Evolutionary conservation across 2,329 filamentous ascomycete genomes (phyloP).

Genomic region (Diaporthe australafricana): DNA sequence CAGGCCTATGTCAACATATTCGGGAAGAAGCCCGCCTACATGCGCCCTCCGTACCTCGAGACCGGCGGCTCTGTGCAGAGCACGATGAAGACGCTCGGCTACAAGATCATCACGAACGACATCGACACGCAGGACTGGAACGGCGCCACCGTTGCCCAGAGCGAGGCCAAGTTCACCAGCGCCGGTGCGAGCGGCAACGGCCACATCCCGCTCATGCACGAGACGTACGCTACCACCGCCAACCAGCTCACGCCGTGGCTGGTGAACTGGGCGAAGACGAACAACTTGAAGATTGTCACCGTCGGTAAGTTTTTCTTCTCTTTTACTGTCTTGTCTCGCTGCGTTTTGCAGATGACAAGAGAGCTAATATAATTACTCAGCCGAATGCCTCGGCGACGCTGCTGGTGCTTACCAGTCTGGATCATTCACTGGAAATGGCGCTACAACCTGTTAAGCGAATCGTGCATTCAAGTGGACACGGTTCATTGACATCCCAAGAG

Average conservation of each 20-base stretch:
- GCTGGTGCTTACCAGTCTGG: no score
- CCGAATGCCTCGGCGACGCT: no score
- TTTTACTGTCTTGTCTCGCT: no score
- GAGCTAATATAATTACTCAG: no score
- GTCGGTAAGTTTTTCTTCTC: conserved; percentile 54
- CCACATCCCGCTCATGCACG: conserved; percentile 70
- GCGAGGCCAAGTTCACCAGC: conserved; percentile 63
- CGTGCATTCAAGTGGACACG: no score
- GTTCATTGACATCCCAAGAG: no score
- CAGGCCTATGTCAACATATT: conserved; percentile 63
- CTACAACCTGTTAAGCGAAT: no score
- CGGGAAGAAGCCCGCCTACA: conserved; percentile 60
- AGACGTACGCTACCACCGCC: conserved; percentile 63
- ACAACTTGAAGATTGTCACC: conserved; percentile 60
- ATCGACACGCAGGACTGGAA: conserved; percentile 73
- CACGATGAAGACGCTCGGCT: conserved; percentile 60
- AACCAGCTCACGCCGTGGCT: conserved; percentile 61
- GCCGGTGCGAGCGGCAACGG: conserved; percentile 56
- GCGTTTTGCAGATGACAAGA: no score
- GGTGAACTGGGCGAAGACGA: conserved; percentile 61
- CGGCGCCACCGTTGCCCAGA: conserved; percentile 60
- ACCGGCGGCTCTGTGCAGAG: conserved; percentile 57
- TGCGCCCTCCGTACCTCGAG: conserved; percentile 62
- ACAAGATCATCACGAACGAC: conserved; percentile 71
- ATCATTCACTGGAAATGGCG: no score